phyloP scores from a whole-genome alignment of 768 basidiomycete species.

The Rhizopogon vinicolor region DNA sequence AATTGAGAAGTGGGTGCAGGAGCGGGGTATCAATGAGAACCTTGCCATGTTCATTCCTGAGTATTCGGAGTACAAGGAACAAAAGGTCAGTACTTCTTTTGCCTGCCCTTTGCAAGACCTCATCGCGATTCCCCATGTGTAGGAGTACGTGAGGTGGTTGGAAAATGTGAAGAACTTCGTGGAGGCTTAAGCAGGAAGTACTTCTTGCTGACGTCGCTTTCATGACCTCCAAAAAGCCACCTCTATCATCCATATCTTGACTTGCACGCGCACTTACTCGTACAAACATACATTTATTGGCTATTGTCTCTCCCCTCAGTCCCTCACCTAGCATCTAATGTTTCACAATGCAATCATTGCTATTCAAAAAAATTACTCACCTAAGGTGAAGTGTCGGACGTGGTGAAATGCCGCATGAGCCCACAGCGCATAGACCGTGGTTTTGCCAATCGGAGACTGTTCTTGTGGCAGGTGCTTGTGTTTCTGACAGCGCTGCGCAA shows the following conservation, averaged over 20 bases:
- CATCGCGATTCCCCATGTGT: constrained; percentile 7
- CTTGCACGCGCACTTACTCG: constrained; percentile 4
- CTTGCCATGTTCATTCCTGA: constrained; percentile 87
- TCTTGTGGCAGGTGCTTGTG: too few relatives aligned
- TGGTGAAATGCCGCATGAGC: neutral
- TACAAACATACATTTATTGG: constrained; percentile 9
- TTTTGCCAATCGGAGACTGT: too few relatives aligned
- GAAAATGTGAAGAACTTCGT: constrained; percentile 78
- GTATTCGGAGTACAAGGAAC: constrained; percentile 88
- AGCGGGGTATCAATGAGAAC: constrained; percentile 82
- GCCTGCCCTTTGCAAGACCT: constrained; percentile 1
- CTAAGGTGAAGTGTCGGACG: too few relatives aligned
- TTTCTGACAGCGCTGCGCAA: too few relatives aligned
- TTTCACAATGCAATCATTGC: neutral
- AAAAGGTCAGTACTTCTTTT: constrained; percentile 57
- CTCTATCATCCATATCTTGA: neutral
- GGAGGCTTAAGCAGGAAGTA: constrained; percentile 41
- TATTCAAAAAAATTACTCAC: neutral
- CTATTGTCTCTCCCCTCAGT: constrained; percentile 19
- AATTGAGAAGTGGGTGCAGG: constrained; percentile 85
- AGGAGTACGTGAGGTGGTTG: constrained; percentile 95
- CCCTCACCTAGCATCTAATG: neutral
- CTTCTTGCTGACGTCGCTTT: neutral
- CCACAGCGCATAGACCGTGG: too few relatives aligned
- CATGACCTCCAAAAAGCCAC: neutral